Conservation (phyloP, 192 early-diverging fungal genomes). For the Umbelopsis sp. region DNA sequence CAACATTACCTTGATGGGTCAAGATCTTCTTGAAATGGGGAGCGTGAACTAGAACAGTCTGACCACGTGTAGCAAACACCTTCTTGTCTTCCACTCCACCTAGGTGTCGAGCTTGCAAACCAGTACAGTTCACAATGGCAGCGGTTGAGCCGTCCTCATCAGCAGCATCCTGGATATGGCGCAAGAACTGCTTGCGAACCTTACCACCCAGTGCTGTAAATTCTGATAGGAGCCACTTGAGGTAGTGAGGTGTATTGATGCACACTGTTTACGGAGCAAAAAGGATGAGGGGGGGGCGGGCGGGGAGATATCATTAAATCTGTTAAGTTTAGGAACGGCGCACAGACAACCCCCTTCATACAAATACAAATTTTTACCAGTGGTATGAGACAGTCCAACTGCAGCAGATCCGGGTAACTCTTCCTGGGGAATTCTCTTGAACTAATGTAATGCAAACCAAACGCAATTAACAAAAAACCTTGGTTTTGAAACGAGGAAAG, state of each 20-base stretch:
- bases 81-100: slow-evolving; percentile 70
- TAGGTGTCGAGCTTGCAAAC: slow-evolving; percentile 59
- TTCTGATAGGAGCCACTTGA: slow-evolving; percentile 60
- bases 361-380: slow-evolving; percentile 27
- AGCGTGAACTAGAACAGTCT: slow-evolving; percentile 75
- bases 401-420: slow-evolving; percentile 10
- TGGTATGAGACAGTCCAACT: slow-evolving; percentile 37
- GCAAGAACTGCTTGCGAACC: slow-evolving; percentile 32
- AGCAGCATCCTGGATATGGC: slow-evolving; percentile 47
- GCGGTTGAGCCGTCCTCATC: slow-evolving; percentile 43
- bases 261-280: slow-evolving; percentile 52
- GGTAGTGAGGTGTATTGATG: slow-evolving; percentile 65
- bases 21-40: slow-evolving; percentile 68
- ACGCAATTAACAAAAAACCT: not conserved
- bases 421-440: slow-evolving; percentile 21
- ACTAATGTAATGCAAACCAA: slow-evolving; percentile 4
- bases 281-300: not conserved
- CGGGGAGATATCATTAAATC: not conserved
- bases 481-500: not conserved
- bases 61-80: slow-evolving; percentile 74
- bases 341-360: not conserved
- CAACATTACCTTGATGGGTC: slow-evolving; percentile 32
- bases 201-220: slow-evolving; percentile 60
- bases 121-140: slow-evolving; percentile 84
- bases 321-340: not conserved